phyloP scores from a whole-genome alignment of 371 early-diverging fungal species.

The Apophysomyces ossiformis region DNA sequence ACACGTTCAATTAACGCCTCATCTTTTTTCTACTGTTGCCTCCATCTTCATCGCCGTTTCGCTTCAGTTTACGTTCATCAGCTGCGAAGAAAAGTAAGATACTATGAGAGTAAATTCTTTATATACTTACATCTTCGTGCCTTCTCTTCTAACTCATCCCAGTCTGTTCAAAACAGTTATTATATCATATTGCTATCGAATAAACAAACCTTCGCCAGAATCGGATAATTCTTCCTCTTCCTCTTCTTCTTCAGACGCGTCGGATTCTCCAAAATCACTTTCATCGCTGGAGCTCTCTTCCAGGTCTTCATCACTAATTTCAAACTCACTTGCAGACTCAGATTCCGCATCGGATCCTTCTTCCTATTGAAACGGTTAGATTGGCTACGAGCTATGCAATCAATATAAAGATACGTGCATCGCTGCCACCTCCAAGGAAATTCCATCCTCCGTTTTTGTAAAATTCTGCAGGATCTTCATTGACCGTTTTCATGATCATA shows the following conservation, averaged over 20 bases:
- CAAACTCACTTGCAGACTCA: constrained; percentile 68
- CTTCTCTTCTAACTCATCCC: constrained; percentile 85
- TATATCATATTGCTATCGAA: not conserved
- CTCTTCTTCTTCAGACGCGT: constrained; percentile 66
- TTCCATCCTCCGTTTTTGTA: constrained; percentile 98
- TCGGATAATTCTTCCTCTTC: constrained; percentile 66
- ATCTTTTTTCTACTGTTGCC: constrained; percentile 29
- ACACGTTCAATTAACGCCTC: constrained; percentile 22
- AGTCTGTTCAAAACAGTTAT: constrained; percentile 45
- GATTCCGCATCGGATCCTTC: constrained; percentile 54
- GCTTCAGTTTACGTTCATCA: constrained; percentile 61
- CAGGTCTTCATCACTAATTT: constrained; percentile 52
- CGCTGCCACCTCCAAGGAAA: constrained; percentile 80
- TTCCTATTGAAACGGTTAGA: constrained; percentile 24
- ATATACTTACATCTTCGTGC: constrained; percentile 61
- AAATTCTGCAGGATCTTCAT: constrained; percentile 95
- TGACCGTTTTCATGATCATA: constrained; percentile 98
- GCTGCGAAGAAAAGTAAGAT: constrained; percentile 34
- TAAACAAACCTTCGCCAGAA: constrained; percentile 52
- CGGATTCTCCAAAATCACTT: constrained; percentile 66
- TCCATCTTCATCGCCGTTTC: constrained; percentile 46
- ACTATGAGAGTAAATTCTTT: not conserved
- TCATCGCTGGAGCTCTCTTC: constrained; percentile 70
- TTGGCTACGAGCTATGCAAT: not conserved
- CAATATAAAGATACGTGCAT: constrained; percentile 44